Base-by-base conservation (phyloP, 495 filamentous ascomycete genomes). In the Aspergillus bertholletiae region DNA sequence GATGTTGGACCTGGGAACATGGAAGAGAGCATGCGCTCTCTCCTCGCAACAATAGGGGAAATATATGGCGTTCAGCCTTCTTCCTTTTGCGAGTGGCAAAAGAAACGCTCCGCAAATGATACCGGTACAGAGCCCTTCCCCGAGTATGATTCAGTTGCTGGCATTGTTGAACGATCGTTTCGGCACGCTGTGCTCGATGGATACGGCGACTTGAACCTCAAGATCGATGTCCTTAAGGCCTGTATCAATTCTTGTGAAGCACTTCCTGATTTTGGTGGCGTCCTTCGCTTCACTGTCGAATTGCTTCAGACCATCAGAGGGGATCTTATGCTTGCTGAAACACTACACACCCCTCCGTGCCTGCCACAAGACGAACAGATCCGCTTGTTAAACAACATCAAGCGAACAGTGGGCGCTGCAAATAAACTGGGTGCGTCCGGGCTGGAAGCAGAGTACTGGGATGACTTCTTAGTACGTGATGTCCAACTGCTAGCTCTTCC, bases 211-310 rank as follows among this genome's bases (percentile, higher is more conserved):
- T 30, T 76, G 35, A 81, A 80, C 47, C 64, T 96, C 59, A 96
- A 97, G 69, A 79, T 91, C 40, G 87, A 96, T 65, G 83, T 97
- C 44, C 77, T 97, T 5, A 83, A 87, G 52, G 82, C 83, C 21
- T 95, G 92, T 61, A 91, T 95, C 49, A 90, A 90, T 66, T 85
- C 96, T 55, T 94, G 89, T 50, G 94, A 98, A 74, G 94, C 94
- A 12, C 77, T 97, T 28, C 93, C 94, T 2, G 90, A 97, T 61
- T 94, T 96, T 67, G 78, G 86, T 45, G 94, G 92, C 8, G 89
- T 96, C 18, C 71, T 97, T 30, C 84, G 83, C 40, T 96, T 92
- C 66, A 94, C 90, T 2, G 84, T 90, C 54, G 85, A 95, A 59
- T 72, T 97, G 1, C 74, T 98, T 41, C 82, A 88, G 43, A 89